Conservation (phyloP, 2,329 filamentous ascomycete species). For the Diaporthe citrichinensis region DNA sequence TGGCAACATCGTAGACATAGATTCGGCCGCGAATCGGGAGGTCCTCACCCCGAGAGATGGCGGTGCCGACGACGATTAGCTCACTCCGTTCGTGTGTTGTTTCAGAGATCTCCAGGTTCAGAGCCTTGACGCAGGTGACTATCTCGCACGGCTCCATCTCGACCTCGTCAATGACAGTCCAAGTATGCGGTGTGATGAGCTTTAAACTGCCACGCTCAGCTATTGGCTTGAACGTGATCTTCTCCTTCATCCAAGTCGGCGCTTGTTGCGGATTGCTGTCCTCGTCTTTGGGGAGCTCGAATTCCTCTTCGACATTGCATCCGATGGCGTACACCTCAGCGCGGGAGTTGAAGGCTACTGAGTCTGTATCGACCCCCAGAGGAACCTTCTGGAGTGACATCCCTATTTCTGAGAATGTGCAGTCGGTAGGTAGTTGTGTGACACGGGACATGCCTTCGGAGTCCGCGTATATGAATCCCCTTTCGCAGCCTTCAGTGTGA, state of each 20-base stretch:
- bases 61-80: constrained; percentile 87
- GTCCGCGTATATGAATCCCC: constrained; percentile 88
- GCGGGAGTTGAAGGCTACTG: constrained; percentile 82
- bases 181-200: constrained; percentile 82
- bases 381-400: constrained; percentile 81
- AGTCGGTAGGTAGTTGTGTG: constrained; percentile 76
- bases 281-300: constrained; percentile 89
- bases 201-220: constrained; percentile 81
- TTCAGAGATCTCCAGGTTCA: constrained; percentile 92
- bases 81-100: constrained; percentile 88
- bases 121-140: constrained; percentile 84
- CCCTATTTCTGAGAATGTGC: constrained; percentile 80
- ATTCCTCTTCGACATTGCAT: constrained; percentile 77
- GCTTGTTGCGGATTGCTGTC: constrained; percentile 63
- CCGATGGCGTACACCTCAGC: constrained; percentile 83
- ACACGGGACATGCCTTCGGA: constrained; percentile 79
- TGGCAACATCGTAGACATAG: constrained; percentile 92
- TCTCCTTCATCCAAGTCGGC: constrained; percentile 77
- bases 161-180: constrained; percentile 83
- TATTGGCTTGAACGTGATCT: constrained; percentile 73
- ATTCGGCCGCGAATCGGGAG: constrained; percentile 87
- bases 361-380: constrained; percentile 78
- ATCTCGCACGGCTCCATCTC: constrained; percentile 82
- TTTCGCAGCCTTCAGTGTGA: constrained; percentile 81
- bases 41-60: constrained; percentile 90